Evolutionary conservation across 1,139 yeast species (phyloP), one percentile per base, ranked within the genome.

Genomic region (Kluyveromyces marxianus): DNA sequence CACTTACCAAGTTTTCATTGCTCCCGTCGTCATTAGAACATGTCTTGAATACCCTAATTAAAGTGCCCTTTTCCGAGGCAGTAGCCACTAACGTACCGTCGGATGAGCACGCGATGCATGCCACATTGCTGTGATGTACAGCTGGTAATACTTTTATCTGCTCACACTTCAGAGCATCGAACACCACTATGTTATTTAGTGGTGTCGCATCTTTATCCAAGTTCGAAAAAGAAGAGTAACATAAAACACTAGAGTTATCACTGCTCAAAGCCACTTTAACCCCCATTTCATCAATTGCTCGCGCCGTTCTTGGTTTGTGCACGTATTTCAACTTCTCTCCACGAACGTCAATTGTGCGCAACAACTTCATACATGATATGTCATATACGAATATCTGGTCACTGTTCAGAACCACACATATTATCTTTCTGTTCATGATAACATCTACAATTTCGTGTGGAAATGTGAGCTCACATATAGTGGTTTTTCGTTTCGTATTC

Each of bases 331-430:
- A 47, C 30, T 50, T 48, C 33, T 58, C 59, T 42, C 53, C 62
- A 55, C 58, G 50, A 6, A 61, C 52, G 38, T 61, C 86, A 44
- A 83, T 71, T 1, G 84, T 79, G 57, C 81, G 84, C 31, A 83
- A 60, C 27, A 83, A 69, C 52, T 83, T 73, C 69, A 84, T 82
- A 56, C 85, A 82, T 52, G 84, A 79, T 52, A 84, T 76, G 60
- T 84, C 92, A 59, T 84, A 84, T 27, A 83, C 71, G 57, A 78
- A 81, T 7, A 84, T 76, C 52, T 83, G 84, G 42, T 83, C 87
- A 44, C 55, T 60, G 50, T 78, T 76, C 43, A 83, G 63, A 10
- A 81, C 68, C 25, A 83, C 85, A 41, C 83, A 71, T 50, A 84
- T 64, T 43, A 90, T 62, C 54, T 80, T 81, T 39, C 89, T 68